A percentile compares a stretch with the other conserved stretches of the same genome.
These are phyloP conservation scores for Brassica nigra DNA, from an alignment of 345 rosid genomes.

Conservation along the genomic window DNA sequence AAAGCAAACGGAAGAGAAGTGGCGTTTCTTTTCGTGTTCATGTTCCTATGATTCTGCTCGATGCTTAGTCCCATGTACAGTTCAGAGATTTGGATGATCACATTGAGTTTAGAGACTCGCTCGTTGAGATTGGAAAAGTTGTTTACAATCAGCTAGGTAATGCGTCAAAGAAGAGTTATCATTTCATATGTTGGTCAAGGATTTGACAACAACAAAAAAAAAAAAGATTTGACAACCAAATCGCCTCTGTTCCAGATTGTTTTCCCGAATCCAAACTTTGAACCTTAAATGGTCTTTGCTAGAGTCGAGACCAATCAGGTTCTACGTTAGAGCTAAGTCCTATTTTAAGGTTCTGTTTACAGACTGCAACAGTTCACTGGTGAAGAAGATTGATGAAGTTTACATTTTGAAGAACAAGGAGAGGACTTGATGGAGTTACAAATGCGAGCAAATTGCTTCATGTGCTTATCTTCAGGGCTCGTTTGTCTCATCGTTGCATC, in stretches of 20 bases:
- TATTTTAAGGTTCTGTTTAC: constrained; percentile 66
- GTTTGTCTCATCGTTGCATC: constrained; percentile 51
- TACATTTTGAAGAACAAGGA: constrained; percentile 60
- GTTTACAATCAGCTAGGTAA: constrained; percentile 57
- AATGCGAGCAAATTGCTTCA: constrained; percentile 52
- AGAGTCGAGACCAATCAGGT: constrained; percentile 38
- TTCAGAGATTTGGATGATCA: too few species aligned
- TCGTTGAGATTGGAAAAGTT: neutral
- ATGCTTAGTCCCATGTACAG: too few species aligned
- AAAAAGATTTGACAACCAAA: constrained; percentile 61
- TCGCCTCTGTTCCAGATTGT: constrained; percentile 59
- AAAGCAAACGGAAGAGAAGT: too few species aligned
- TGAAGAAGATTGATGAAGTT: constrained; percentile 56
- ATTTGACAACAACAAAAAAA: constrained; percentile 48
- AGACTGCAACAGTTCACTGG: constrained; percentile 47
- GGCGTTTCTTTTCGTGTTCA: too few species aligned
- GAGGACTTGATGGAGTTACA: constrained; percentile 49
- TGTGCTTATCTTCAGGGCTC: constrained; percentile 58
- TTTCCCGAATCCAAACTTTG: constrained; percentile 71
- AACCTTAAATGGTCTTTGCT: constrained; percentile 66
- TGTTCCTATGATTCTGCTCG: too few species aligned
- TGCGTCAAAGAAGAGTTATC: constrained; percentile 82
- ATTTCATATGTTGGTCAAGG: constrained; percentile 69
- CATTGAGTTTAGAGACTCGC: too few species aligned
- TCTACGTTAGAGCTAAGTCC: constrained; percentile 51